These are phyloP conservation scores for Yarrowia keelungensis DNA, from an alignment of 805 yeast genomes.

Conservation along the genomic window DNA sequence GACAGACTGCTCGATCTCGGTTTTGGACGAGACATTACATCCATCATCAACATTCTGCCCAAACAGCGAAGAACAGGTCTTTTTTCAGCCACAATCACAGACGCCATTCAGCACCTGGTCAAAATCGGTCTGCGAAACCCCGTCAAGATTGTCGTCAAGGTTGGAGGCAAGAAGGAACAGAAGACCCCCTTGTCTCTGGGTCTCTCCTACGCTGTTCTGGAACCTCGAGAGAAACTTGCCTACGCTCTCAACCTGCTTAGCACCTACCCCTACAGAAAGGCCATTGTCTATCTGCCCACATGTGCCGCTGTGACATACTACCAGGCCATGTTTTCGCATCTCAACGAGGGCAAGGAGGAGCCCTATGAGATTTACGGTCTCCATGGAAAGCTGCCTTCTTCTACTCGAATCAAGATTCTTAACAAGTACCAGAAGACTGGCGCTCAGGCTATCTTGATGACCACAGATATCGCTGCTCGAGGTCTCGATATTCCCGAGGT, in stretches of 20 bases:
- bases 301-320: conserved; percentile 83
- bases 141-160: conserved; percentile 78
- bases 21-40: conserved; percentile 78
- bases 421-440: conserved; percentile 59
- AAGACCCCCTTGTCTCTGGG: conserved; percentile 67
- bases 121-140: conserved; percentile 94
- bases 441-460: conserved; percentile 69
- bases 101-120: conserved; percentile 79
- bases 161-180: conserved; percentile 45
- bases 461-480: conserved; percentile 98
- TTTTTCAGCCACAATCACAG: conserved; percentile 89
- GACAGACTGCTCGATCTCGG: conserved; percentile 83
- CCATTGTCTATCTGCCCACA: conserved; percentile 92
- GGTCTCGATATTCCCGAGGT: conserved; percentile 96
- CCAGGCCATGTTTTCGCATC: conserved; percentile 55
- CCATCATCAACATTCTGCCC: conserved; percentile 76
- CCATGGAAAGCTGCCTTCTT: conserved; percentile 90
- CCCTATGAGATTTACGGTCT: conserved; percentile 64
- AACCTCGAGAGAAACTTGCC: conserved; percentile 68
- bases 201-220: conserved; percentile 64
- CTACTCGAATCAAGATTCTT: conserved; percentile 77
- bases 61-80: conserved; percentile 92
- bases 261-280: conserved; percentile 64
- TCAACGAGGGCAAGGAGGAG: conserved; percentile 53
- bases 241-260: conserved; percentile 61